Evolutionary conservation across 2,329 filamentous ascomycete species (phyloP).

Genomic region (Pseudopithomyces chartarum): DNA sequence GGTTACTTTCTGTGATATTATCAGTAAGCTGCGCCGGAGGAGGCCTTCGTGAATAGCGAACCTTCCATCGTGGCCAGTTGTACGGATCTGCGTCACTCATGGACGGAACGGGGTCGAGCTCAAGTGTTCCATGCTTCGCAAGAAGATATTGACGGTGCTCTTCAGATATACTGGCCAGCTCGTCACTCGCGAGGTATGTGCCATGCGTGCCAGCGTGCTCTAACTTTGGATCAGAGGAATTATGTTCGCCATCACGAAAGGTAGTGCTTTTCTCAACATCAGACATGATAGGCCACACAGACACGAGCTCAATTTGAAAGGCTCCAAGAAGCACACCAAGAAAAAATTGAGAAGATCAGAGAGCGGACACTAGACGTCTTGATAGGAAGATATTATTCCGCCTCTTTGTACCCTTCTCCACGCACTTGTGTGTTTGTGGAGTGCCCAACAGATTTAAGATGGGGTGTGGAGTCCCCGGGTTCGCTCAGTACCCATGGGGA

Average conservation of each 20-base stretch:
- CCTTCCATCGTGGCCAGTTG: conserved; percentile 61
- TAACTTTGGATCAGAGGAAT: conserved; percentile 22
- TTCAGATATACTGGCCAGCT: conserved; percentile 43
- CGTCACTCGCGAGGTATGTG: conserved; percentile 32
- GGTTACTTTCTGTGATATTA: conserved; percentile 51
- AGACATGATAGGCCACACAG: conserved; percentile 8
- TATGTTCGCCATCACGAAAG: conserved; percentile 14
- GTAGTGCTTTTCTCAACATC: conserved; percentile 11
- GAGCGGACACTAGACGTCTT: neutral
- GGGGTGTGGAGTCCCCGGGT: conserved; percentile 25
- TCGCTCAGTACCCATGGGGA: conserved; percentile 16
- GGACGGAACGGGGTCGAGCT: conserved; percentile 59
- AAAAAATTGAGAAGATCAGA: neutral
- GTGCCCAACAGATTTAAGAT: conserved; percentile 8
- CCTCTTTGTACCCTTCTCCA: conserved; percentile 17
- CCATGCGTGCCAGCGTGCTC: conserved; percentile 33
- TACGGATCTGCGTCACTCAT: conserved; percentile 59
- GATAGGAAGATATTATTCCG: conserved; percentile 5
- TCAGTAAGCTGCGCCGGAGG: conserved; percentile 1
- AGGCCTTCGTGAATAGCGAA: conserved; percentile 16
- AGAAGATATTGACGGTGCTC: conserved; percentile 58
- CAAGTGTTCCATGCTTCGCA: conserved; percentile 58
- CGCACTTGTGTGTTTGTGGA: neutral
- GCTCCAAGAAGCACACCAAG: neutral
- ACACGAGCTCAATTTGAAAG: neutral